Percentiles rank a stretch among this genome's conserved stretches.
Evolutionary conservation across 495 filamentous ascomycete species (phyloP).

Genomic region (Aspergillus bridgeri): DNA sequence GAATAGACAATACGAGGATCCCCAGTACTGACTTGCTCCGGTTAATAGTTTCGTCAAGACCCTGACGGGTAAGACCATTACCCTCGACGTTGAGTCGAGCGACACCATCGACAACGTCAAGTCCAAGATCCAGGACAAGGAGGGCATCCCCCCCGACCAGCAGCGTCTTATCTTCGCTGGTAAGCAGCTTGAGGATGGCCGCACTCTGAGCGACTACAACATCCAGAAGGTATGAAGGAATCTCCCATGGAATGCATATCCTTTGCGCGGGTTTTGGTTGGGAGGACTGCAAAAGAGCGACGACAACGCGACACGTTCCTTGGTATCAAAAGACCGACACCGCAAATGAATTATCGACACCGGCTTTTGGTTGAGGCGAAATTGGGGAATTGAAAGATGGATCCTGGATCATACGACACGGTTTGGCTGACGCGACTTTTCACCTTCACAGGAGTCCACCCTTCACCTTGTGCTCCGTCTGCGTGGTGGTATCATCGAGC

Average conservation of each 20-base stretch:
- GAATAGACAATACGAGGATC: background rate
- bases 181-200: conserved; percentile 99
- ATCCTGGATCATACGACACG: background rate
- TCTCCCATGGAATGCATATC: conserved; percentile 1
- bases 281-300: background rate
- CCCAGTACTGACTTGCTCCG: conserved; percentile 37
- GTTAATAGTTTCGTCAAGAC: conserved; percentile 86
- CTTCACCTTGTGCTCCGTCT: conserved; percentile 99
- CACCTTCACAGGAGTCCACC: conserved; percentile 76
- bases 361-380: background rate
- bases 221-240: conserved; percentile 87
- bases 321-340: background rate
- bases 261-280: conserved; percentile 1
- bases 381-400: background rate
- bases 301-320: background rate
- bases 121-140: conserved; percentile 98
- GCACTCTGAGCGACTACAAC: conserved; percentile 98
- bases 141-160: conserved; percentile 98
- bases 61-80: conserved; percentile 99
- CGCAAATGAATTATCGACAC: background rate
- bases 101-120: conserved; percentile 99
- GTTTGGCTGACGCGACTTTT: conserved; percentile 24
- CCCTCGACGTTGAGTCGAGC: conserved; percentile 97
- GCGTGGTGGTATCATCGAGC: conserved; percentile 99
- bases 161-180: conserved; percentile 99